These are phyloP conservation scores for Takakia lepidozioides DNA, from an alignment of 225 moss, liverwort and hornwort genomes.

Conservation along the genomic window DNA sequence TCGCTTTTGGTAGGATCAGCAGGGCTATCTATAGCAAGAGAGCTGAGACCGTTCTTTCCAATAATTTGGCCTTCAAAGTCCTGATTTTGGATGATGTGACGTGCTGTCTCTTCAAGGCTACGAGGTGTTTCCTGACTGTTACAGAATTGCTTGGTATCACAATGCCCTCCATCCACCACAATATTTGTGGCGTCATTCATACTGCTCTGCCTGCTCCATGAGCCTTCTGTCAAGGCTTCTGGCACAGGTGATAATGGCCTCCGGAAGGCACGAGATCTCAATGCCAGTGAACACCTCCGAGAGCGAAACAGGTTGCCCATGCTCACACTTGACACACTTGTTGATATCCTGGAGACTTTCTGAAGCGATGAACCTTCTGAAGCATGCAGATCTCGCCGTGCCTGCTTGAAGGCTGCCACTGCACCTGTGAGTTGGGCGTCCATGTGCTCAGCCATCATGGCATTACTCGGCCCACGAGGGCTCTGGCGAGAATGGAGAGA, in stretches of 20 bases:
- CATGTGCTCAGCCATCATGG: constrained; percentile 27
- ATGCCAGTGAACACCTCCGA: constrained; percentile 13
- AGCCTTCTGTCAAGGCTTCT: constrained; percentile 39
- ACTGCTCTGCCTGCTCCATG: constrained; percentile 40
- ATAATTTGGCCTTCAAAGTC: constrained; percentile 28
- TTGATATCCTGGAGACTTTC: constrained; percentile 22
- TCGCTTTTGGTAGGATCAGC: too few species aligned
- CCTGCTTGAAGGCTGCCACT: constrained; percentile 38
- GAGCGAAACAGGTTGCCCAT: constrained; percentile 25
- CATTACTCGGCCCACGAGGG: constrained; percentile 6
- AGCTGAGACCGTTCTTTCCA: constrained; percentile 7
- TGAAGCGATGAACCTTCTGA: constrained; percentile 37
- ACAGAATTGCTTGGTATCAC: constrained; percentile 7
- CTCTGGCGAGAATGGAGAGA: constrained; percentile 7
- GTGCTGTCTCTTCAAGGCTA: neutral
- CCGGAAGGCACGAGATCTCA: constrained; percentile 27
- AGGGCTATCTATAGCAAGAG: constrained; percentile 19
- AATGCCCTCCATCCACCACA: too few species aligned
- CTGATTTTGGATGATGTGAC: constrained; percentile 7
- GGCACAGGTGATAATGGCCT: constrained; percentile 40
- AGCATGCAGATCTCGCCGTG: constrained; percentile 29
- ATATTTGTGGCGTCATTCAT: constrained; percentile 8
- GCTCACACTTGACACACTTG: neutral
- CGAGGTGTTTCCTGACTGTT: constrained; percentile 2
- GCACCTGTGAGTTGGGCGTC: constrained; percentile 46